phyloP scores from a whole-genome alignment of 345 rosid species.

The thale cress (Arabidopsis thaliana) region TAIR10.1 NC_003075.7:16904001-16904500 shows the following conservation, averaged over 20 bases:
- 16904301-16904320: slow-evolving; percentile 38
- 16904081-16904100: slow-evolving; percentile 25
- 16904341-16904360: slow-evolving; percentile 56
- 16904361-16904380: slow-evolving; percentile 49
- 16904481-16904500: slow-evolving; percentile 90
- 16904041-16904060: slow-evolving; percentile 7
- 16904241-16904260: slow-evolving; percentile 35
- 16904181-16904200: slow-evolving; percentile 12
- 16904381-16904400: slow-evolving; percentile 29
- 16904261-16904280: slow-evolving; percentile 37
- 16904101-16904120: slow-evolving; percentile 17
- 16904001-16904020: not conserved
- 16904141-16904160: not conserved
- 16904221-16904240: slow-evolving; percentile 56
- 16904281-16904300: slow-evolving; percentile 44
- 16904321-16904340: slow-evolving; percentile 38
- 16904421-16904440: slow-evolving; percentile 96
- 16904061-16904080: slow-evolving; percentile 39
- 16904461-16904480: slow-evolving; percentile 78
- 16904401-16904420: slow-evolving; percentile 55
- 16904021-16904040: slow-evolving; percentile 33
- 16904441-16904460: slow-evolving; percentile 83
- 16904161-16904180: not conserved
- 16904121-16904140: slow-evolving; percentile 21
- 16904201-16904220: slow-evolving; percentile 53